phyloP scores from a whole-genome alignment of 2,329 filamentous ascomycete genomes.

The Fusarium papillatum region DNA sequence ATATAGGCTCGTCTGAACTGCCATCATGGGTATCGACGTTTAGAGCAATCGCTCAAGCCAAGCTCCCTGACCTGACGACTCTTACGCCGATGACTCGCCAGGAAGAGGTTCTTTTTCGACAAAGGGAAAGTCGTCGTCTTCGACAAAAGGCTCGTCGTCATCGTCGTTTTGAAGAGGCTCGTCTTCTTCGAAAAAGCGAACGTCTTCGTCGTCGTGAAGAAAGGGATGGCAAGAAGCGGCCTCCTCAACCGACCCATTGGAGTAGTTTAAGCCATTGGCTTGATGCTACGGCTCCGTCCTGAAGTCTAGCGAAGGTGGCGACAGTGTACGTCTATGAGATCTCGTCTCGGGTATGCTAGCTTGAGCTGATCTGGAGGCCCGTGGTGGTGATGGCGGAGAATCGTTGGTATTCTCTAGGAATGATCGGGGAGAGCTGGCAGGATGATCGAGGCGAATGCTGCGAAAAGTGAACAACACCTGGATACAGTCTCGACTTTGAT shows the following conservation, averaged over 20 bases:
- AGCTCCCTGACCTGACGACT: neutral
- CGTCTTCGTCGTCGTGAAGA: neutral
- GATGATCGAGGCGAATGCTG: neutral
- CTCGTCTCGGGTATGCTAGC: neutral
- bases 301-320: neutral
- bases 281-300: neutral
- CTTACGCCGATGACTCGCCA: too few species aligned
- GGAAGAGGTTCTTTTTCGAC: too few species aligned
- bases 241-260: neutral
- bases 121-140: too few species aligned
- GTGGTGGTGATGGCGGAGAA: neutral
- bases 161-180: neutral
- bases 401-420: neutral
- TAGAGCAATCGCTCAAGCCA: constrained; percentile 13
- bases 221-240: neutral
- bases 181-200: neutral
- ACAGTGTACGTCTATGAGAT: neutral
- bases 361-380: neutral
- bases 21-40: constrained; percentile 18
- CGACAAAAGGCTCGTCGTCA: too few species aligned
- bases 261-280: neutral
- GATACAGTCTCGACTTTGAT: neutral
- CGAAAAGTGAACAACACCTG: neutral
- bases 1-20: neutral
- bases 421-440: neutral